A percentile compares a stretch with the other conserved stretches of the same genome.
Conservation (phyloP, 2,329 filamentous ascomycete genomes). For the Aspergillus unguis region DNA sequence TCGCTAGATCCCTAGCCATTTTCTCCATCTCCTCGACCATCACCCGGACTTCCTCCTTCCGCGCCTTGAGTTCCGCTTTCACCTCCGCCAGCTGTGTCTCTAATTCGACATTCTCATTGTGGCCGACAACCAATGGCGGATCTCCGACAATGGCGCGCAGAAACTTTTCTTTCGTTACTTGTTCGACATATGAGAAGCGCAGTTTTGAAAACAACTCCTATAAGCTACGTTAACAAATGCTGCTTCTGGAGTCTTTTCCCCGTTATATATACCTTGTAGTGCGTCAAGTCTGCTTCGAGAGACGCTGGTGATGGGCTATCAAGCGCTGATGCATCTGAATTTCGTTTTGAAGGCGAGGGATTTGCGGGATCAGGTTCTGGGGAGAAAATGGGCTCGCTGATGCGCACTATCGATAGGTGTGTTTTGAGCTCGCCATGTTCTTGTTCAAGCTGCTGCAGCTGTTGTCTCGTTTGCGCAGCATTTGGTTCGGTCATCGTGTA, state of each 20-base stretch:
- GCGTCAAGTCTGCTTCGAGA: constrained; percentile 76
- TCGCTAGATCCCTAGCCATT: constrained; percentile 63
- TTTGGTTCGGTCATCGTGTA: not conserved
- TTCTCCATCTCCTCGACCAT: constrained; percentile 72
- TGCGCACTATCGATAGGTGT: constrained; percentile 66
- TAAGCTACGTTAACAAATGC: not conserved
- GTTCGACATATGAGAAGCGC: constrained; percentile 95
- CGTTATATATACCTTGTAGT: constrained; percentile 64
- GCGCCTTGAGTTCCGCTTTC: constrained; percentile 73
- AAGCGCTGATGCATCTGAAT: constrained; percentile 69
- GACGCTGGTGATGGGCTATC: constrained; percentile 70
- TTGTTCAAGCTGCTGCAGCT: constrained; percentile 47
- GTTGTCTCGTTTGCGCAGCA: constrained; percentile 26
- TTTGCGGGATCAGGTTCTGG: constrained; percentile 24
- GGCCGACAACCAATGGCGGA: constrained; percentile 78
- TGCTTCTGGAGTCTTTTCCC: not conserved
- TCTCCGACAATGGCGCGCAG: constrained; percentile 88
- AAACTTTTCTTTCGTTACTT: constrained; percentile 98
- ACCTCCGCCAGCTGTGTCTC: constrained; percentile 66
- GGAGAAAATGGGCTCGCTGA: constrained; percentile 70
- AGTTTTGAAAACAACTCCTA: constrained; percentile 90
- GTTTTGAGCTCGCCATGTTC: constrained; percentile 48
- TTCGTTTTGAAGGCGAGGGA: constrained; percentile 50
- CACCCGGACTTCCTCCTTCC: constrained; percentile 73
- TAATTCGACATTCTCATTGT: constrained; percentile 75